Conservation (phyloP, 306 rosid genomes). For the Corylus americana region DNA sequence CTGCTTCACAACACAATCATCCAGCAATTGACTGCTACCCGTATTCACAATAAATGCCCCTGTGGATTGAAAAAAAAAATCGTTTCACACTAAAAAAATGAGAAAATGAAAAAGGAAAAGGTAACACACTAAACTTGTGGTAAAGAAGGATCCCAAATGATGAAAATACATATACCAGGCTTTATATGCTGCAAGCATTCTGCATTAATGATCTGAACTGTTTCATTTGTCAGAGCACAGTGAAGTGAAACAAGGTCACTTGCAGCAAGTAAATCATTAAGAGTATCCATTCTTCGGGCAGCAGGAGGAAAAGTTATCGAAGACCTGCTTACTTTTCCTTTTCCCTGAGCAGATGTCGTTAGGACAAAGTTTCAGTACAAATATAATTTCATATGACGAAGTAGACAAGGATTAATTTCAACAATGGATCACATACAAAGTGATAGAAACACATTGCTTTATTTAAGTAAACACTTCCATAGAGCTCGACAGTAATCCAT, state of each 20-base stretch:
- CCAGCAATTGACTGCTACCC: slow-evolving; percentile 91
- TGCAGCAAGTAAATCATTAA: slow-evolving; percentile 94
- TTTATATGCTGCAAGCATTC: slow-evolving; percentile 92
- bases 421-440: background rate
- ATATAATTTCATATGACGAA: slow-evolving; percentile 1
- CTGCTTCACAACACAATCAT: slow-evolving; percentile 98
- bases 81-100: slow-evolving; percentile 19
- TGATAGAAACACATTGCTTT: background rate
- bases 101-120: slow-evolving; percentile 7
- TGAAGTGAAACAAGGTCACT: slow-evolving; percentile 96
- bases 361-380: slow-evolving; percentile 11
- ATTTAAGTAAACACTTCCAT: background rate
- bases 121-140: background rate
- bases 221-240: slow-evolving; percentile 87
- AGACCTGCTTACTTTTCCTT: slow-evolving; percentile 47
- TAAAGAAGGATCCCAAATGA: slow-evolving; percentile 14
- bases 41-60: slow-evolving; percentile 97
- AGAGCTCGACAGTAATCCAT: background rate
- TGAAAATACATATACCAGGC: slow-evolving; percentile 60
- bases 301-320: slow-evolving; percentile 70
- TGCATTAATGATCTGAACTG: slow-evolving; percentile 83
- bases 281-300: slow-evolving; percentile 97
- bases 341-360: slow-evolving; percentile 46
- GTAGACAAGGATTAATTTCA: background rate
- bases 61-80: slow-evolving; percentile 30